Conservation (phyloP, 169 alveolate genomes). For the Plasmodium fragile region DNA sequence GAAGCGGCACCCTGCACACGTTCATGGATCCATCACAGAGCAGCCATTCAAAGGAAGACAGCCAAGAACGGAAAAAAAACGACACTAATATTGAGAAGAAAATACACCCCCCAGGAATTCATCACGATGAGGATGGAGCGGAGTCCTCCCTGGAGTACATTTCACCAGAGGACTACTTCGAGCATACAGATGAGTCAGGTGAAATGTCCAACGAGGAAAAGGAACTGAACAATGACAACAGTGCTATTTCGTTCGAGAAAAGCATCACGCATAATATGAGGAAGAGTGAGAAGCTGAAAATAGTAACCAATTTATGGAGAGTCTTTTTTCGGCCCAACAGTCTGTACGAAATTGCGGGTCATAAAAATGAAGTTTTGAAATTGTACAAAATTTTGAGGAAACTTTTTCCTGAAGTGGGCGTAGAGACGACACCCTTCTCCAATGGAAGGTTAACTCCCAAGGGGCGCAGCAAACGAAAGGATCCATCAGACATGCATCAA, state of each 20-base stretch:
- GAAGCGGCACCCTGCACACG: not conserved
- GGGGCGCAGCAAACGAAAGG: not conserved
- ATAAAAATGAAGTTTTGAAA: conserved; percentile 40
- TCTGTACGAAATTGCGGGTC: conserved; percentile 60
- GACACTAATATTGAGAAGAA: not conserved
- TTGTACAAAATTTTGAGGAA: conserved; percentile 43
- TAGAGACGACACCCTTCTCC: not conserved
- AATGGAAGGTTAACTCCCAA: not conserved
- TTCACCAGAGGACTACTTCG: not conserved
- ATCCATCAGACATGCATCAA: not conserved
- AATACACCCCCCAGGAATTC: not conserved
- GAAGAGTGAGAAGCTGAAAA: conserved; percentile 34
- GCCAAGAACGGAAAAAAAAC: not conserved
- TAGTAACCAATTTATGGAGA: conserved; percentile 32
- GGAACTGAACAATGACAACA: not conserved
- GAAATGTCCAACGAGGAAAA: not conserved
- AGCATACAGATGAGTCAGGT: not conserved
- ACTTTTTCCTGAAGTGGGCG: not conserved
- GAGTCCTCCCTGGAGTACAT: conserved; percentile 1
- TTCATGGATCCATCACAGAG: not conserved
- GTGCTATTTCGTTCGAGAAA: not conserved
- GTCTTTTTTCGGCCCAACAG: conserved; percentile 55
- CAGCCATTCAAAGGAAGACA: not conserved
- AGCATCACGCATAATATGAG: conserved; percentile 15
- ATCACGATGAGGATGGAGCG: not conserved